Conservation (phyloP, 2,329 filamentous ascomycete genomes). For the Chaetomium sp. region DNA sequence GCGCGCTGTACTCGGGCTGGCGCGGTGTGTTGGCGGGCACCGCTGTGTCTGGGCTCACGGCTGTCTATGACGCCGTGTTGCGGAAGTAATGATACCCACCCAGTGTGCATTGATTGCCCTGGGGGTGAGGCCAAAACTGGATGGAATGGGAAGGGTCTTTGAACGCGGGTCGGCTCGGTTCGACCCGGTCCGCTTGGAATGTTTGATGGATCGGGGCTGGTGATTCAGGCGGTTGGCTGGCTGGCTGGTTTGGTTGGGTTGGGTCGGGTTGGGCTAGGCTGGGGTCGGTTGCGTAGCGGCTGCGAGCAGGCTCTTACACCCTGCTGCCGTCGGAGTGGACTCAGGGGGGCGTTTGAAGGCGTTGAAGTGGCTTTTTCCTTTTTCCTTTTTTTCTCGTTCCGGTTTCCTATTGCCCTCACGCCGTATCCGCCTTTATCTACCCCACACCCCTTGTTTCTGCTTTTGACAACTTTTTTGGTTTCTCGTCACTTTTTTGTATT, state of each 20-base stretch:
- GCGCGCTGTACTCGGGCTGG: constrained; percentile 64
- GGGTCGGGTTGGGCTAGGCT: background rate
- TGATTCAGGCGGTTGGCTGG: too few relatives aligned
- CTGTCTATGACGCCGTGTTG: constrained; percentile 71
- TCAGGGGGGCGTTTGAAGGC: background rate
- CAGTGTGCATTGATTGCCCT: too few relatives aligned
- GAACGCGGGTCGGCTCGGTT: too few relatives aligned
- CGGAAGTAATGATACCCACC: constrained; percentile 46
- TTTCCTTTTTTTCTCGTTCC: background rate
- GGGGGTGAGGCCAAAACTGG: too few relatives aligned
- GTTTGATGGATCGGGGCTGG: too few relatives aligned
- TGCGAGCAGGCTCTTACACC: too few relatives aligned
- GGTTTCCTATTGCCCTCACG: background rate
- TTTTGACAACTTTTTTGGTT: background rate
- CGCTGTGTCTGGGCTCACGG: constrained; percentile 60
- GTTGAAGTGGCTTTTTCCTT: background rate
- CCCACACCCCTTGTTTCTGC: background rate
- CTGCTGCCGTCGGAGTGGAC: too few relatives aligned
- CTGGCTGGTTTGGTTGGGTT: background rate
- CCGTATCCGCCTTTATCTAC: background rate
- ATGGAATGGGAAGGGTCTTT: too few relatives aligned
- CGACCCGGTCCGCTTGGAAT: too few relatives aligned
- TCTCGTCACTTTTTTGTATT: background rate
- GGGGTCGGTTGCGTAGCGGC: too few relatives aligned
- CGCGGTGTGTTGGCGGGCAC: constrained; percentile 62